phyloP scores from a whole-genome alignment of 148 eudicot genomes.

The Rhododendron henanense region DNA sequence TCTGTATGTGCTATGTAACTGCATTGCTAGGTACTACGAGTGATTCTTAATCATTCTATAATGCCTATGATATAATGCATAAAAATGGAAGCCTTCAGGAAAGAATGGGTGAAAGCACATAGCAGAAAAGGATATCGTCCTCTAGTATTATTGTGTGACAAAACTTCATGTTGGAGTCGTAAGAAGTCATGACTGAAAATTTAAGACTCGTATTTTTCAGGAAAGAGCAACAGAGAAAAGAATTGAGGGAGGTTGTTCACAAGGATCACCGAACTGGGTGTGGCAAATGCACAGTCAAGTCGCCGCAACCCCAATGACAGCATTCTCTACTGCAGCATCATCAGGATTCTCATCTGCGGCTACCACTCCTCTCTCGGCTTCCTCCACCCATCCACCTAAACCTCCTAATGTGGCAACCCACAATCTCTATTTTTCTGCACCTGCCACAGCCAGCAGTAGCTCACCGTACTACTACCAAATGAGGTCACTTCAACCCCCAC shows the following conservation, averaged over 20 bases:
- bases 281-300: constrained; percentile 34
- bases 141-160: not conserved
- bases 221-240: constrained; percentile 24
- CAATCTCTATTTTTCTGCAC: constrained; percentile 28
- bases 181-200: not conserved
- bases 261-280: constrained; percentile 27
- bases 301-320: constrained; percentile 18
- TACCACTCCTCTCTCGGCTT: constrained; percentile 18
- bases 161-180: not conserved
- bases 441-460: constrained; percentile 20
- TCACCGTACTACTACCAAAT: constrained; percentile 30
- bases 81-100: not conserved
- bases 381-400: constrained; percentile 19
- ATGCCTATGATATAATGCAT: not conserved
- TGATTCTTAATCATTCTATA: not conserved
- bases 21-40: not conserved
- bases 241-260: constrained; percentile 20
- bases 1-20: not conserved
- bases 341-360: constrained; percentile 48
- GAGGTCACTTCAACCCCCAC: constrained; percentile 32
- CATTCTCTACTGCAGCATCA: constrained; percentile 35
- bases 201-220: constrained; percentile 6
- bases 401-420: constrained; percentile 20
- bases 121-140: not conserved
- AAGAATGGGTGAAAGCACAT: not conserved